A percentile compares a stretch with the other conserved stretches of the same genome.
These are phyloP conservation scores for Kodamaea ohmeri DNA, from an alignment of 1,139 yeast genomes.

Conservation along the genomic window DNA sequence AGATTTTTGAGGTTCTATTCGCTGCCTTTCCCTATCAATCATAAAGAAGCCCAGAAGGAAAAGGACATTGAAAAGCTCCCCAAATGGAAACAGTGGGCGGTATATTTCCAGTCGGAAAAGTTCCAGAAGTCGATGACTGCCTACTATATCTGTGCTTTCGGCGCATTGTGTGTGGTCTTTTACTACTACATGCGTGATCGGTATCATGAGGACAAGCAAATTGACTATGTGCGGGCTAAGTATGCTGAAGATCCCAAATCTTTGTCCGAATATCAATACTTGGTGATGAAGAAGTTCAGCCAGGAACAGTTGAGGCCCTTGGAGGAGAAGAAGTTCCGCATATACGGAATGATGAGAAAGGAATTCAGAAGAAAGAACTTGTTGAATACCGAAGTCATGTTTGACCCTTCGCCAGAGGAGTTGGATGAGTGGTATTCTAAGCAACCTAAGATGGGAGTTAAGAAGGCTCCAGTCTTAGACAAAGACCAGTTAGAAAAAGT, in stretches of 20 bases:
- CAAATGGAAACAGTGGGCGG: conserved; percentile 41
- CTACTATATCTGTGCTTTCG: conserved; percentile 58
- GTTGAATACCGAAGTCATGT: conserved; percentile 40
- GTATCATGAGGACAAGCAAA: conserved; percentile 63
- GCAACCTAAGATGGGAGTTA: conserved; percentile 29
- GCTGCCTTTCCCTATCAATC: conserved; percentile 19
- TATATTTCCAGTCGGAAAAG: conserved; percentile 35
- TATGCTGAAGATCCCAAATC: conserved; percentile 36
- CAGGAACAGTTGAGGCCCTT: conserved; percentile 52
- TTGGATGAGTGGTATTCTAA: conserved; percentile 46
- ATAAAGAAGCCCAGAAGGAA: conserved; percentile 23
- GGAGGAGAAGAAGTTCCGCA: conserved; percentile 51
- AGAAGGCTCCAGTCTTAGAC: conserved; percentile 28
- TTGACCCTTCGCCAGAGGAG: conserved; percentile 54
- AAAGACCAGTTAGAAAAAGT: conserved; percentile 18
- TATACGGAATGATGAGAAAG: conserved; percentile 53
- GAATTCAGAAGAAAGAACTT: conserved; percentile 49
- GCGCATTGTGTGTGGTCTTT: conserved; percentile 55
- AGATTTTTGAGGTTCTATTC: conserved; percentile 1
- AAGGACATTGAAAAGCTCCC: conserved; percentile 30
- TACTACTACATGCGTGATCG: conserved; percentile 66
- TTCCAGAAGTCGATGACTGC: conserved; percentile 41
- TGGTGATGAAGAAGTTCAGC: conserved; percentile 55
- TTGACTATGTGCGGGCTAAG: conserved; percentile 44
- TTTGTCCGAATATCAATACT: conserved; percentile 59